Base-by-base conservation (phyloP, 2,329 filamentous ascomycete genomes). In the Onygenales sp. region DNA sequence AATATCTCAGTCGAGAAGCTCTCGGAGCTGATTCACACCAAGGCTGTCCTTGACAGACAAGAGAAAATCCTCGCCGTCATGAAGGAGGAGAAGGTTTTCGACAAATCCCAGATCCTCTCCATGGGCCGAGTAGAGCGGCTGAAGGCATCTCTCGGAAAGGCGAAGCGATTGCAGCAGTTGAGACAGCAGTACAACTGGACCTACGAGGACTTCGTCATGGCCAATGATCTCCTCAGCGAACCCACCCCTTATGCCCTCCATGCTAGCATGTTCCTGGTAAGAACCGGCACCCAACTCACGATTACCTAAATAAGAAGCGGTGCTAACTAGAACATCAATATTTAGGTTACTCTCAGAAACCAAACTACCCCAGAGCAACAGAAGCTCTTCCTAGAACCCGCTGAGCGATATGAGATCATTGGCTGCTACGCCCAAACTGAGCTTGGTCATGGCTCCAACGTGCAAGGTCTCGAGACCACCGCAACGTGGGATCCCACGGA, bases 361-460 rank as follows among this genome's bases (percentile, higher is more conserved):
- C 87, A 90, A 72, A 82, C 83, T 32, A 87, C 81, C 4, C 79
- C 84, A 0, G 85, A 86, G 64, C 87, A 91, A 66, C 83, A 86
- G 61, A 81, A 86, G 66, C 74, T 83, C 54, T 91, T 87, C 74
- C 76, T 88, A 36, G 80, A 86, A 64, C 80, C 75, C 39, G 86
- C 86, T 1, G 74, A 82, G 59, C 79, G 79, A 42, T 89, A 88
- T 70, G 75, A 88, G 64, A 81, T 83, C 62, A 86, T 89, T 59
- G 87, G 87, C 51, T 90, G 86, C 63, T 91, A 91, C 62, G 86
- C 86, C 6, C 87, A 91, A 69, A 91, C 87, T 0, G 87, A 91
- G 69, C 73, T 91, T 42, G 87, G 87, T 14, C 87, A 91, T 64
- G 87, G 87, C 13, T 87, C 83, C 13, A 90, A 91, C 59, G 87